These are phyloP conservation scores for Chenopodium suecicum DNA, from an alignment of 148 eudicot species.

Conservation along the genomic window DNA sequence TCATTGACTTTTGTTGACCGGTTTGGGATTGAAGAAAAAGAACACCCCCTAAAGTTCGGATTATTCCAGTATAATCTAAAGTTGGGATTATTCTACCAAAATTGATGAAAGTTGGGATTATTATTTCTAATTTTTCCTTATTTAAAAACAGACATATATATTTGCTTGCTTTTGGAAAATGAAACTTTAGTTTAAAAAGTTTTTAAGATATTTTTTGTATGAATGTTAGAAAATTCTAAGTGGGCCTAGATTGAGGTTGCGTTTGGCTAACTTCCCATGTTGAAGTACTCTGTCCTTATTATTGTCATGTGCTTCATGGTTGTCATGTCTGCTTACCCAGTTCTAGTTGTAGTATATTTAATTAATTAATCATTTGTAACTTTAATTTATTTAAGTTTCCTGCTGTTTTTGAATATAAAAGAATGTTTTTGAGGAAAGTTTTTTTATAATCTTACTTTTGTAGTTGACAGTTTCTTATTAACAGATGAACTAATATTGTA, in stretches of 20 bases:
- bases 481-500: not conserved
- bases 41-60: too few relatives aligned
- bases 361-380: not conserved
- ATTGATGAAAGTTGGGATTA: too few relatives aligned
- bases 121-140: too few relatives aligned
- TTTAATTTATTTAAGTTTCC: not conserved
- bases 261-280: slow-evolving; percentile 23
- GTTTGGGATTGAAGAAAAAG: too few relatives aligned
- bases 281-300: slow-evolving; percentile 17
- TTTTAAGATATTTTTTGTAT: not conserved
- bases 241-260: slow-evolving; percentile 22
- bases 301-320: slow-evolving; percentile 23
- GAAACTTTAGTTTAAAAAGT: not conserved
- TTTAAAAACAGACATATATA: not conserved
- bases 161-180: not conserved
- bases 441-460: not conserved
- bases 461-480: not conserved
- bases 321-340: slow-evolving; percentile 18
- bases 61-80: too few relatives aligned
- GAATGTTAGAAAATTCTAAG: not conserved
- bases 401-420: not conserved
- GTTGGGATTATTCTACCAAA: too few relatives aligned
- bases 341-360: not conserved
- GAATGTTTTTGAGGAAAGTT: not conserved
- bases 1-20: too few relatives aligned